Base-by-base conservation (phyloP, 495 filamentous ascomycete genomes). In the Tirmania nivea region DNA sequence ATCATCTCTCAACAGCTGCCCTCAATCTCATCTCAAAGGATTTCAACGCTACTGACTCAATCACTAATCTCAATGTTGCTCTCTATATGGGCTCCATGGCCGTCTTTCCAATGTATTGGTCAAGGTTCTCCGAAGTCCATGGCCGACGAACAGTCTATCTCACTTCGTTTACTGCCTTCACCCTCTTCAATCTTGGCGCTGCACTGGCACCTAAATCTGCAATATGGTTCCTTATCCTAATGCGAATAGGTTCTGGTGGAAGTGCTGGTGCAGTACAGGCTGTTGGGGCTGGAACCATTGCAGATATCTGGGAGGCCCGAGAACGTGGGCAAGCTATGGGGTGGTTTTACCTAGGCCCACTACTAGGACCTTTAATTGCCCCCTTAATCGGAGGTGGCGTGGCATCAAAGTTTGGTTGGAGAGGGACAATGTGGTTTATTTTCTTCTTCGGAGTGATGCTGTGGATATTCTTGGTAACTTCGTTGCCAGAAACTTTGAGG, bases 51-150 rank as follows among this genome's bases (percentile, higher is more conserved):
- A 76, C 76, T 0, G 64, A 76, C n/a, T 81, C 83, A 1, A 70
- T 88, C 34, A 78, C 85, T 21, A 94, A 94, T 62, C 61, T 94
- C 48, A 81, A 83, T 6, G 80, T 92, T 10, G 83, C 88, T 2
- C 65, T 94, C 51, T 94, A 92, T 63, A 89, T 94, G 87, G 73
- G 93, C 8, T 70, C 75, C 53, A 90, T 94, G 86, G 76, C 80
- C 16, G 84, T 94, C 25, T 94, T 87, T 56, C 88, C 88, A 1
- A 73, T 95, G 6, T 95, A 86, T 86, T 94, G 88, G 88, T 90
- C 84, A 2, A 81, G 78, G 3, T 92, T 94, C 63, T 88, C 83
- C 10, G 89, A 95, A 66, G 74, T 76, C 4, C 66, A 84, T 3
- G 89, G 89, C 19, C 76, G 89, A 39, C 75, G 89, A 25, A 84